These are phyloP conservation scores for Neospermospora avenae DNA, from an alignment of 2,329 filamentous ascomycete species.

Conservation along the genomic window DNA sequence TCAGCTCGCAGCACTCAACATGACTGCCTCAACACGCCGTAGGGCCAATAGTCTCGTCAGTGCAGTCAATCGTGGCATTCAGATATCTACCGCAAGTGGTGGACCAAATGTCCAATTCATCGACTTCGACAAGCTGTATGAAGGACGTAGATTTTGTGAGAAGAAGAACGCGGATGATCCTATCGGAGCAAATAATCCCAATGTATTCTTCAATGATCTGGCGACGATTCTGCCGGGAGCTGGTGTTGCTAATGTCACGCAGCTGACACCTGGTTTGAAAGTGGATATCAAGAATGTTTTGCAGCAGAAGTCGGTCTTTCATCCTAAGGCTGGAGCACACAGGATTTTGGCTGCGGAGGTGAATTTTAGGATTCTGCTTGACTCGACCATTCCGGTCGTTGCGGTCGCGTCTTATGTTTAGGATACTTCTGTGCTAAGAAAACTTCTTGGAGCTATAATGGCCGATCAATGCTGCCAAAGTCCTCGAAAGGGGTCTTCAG, in stretches of 20 bases:
- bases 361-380: neutral
- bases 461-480: no score
- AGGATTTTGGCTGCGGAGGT: neutral
- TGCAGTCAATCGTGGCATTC: neutral
- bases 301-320: conserved; percentile 4
- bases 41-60: neutral
- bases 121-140: conserved; percentile 1
- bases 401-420: neutral
- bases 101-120: neutral
- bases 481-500: no score
- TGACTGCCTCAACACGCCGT: neutral
- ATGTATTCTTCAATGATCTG: conserved; percentile 4
- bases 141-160: conserved; percentile 6
- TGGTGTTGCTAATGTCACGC: neutral
- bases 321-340: neutral
- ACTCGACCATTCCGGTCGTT: neutral
- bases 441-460: neutral
- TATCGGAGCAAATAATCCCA: conserved; percentile 1
- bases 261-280: neutral
- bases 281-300: neutral
- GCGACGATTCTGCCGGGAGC: neutral
- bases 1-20: neutral
- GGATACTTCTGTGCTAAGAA: neutral
- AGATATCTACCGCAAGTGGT: neutral
- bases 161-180: neutral